Conservation (phyloP, 2,329 filamentous ascomycete genomes). For the Juglanconis juglandina region DNA sequence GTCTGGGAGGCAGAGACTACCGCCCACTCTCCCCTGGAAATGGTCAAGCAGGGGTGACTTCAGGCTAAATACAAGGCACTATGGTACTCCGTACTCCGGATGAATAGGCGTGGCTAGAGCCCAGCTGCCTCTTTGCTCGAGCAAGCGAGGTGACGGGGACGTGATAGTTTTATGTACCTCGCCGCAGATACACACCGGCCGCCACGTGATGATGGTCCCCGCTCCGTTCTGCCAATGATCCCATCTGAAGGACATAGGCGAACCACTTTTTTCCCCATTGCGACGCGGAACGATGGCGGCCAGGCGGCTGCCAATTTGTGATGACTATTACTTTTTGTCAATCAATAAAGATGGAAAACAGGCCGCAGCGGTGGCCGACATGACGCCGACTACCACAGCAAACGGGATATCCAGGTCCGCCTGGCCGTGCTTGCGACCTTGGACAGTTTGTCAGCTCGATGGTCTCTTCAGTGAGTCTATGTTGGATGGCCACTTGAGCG, state of each 20-base stretch:
- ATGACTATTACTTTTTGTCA: background rate
- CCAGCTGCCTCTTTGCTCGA: background rate
- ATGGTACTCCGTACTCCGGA: background rate
- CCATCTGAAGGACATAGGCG: background rate
- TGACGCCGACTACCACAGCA: background rate
- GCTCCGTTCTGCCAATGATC: background rate
- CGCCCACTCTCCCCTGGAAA: background rate
- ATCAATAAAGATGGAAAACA: background rate
- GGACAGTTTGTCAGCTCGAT: too few relatives aligned
- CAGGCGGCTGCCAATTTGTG: background rate
- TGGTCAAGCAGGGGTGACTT: background rate
- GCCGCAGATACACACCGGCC: background rate
- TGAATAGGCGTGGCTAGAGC: background rate
- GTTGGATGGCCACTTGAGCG: too few relatives aligned
- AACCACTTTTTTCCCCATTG: background rate
- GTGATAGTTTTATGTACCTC: background rate
- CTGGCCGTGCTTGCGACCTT: too few relatives aligned
- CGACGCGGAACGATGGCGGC: background rate
- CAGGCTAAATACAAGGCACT: background rate
- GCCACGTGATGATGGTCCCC: background rate
- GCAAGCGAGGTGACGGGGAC: too few relatives aligned
- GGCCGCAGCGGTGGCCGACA: background rate
- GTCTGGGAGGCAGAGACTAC: background rate
- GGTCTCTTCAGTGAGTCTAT: too few relatives aligned
- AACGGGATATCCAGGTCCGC: too few relatives aligned